phyloP scores from a whole-genome alignment of 2,329 filamentous ascomycete species.

The Cryphonectria parasitica region DNA sequence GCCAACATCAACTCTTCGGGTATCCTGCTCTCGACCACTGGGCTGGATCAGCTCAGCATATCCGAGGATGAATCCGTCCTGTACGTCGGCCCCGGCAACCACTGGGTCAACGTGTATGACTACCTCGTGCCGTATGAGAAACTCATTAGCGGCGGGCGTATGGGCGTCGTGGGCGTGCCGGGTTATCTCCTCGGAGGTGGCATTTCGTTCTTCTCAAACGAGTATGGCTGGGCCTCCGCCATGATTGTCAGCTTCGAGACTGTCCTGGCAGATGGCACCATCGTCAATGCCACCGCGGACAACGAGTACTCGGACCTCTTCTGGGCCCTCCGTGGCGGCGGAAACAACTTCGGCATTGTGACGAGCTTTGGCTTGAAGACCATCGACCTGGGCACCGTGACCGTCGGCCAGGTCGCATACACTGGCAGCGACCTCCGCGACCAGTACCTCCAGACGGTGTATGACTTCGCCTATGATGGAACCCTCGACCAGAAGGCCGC shows the following conservation, averaged over 20 bases:
- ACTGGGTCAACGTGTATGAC: conserved; percentile 39
- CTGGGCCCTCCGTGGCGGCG: conserved; percentile 35
- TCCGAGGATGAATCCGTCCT: conserved; percentile 37
- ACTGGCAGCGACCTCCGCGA: conserved; percentile 8
- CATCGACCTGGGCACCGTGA: conserved; percentile 6
- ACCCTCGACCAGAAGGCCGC: conserved; percentile 21
- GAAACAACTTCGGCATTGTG: conserved; percentile 39
- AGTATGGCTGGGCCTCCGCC: conserved; percentile 31
- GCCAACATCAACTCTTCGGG: conserved; percentile 36
- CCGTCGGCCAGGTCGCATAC: conserved; percentile 15
- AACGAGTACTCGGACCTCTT: conserved; percentile 37
- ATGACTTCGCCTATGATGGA: conserved; percentile 21
- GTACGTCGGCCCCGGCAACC: conserved; percentile 38
- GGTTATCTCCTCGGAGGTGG: conserved; percentile 40
- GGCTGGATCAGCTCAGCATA: conserved; percentile 38
- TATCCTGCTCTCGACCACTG: conserved; percentile 43
- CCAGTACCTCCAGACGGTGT: conserved; percentile 19
- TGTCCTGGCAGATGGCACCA: conserved; percentile 36
- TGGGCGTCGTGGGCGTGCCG: conserved; percentile 37
- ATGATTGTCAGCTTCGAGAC: conserved; percentile 10
- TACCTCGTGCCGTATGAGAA: conserved; percentile 34
- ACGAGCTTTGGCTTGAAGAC: conserved; percentile 38
- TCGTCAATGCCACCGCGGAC: conserved; percentile 34
- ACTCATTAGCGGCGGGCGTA: conserved; percentile 35
- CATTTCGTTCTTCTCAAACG: conserved; percentile 40